Evolutionary conservation across 1,139 yeast species (phyloP), one percentile per base, ranked within the genome.

Genomic region (Sugiyamaella pinicola): DNA sequence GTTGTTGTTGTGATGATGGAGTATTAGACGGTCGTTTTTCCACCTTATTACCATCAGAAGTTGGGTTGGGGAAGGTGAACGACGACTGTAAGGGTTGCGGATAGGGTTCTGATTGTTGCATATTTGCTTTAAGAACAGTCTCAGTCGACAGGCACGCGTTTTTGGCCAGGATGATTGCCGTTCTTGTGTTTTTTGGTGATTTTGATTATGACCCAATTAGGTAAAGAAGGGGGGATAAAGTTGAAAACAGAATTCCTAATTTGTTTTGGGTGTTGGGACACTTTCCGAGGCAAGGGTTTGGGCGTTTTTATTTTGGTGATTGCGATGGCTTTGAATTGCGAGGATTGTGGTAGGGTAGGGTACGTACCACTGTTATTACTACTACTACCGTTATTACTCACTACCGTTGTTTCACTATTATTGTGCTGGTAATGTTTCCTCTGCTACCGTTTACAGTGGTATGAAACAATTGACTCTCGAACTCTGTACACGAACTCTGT

Each of bases 11-110:
- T 29, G 45, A 19, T 31, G 39, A 39, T 31, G 24, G 9, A 43
- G 8, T 17, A 5, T n/a, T 44, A 35, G 53, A 43, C 21, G 38
- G 38, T 19, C 38, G 24, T 18, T 29, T 37, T 28, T 37, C 37
- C 22, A 39, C 37, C 31, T 41, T 35, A 19, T 46, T 51, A 26
- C 12, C 31, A 7, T 26, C 31, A 31, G 47, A 8, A 15, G 35
- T 41, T 24, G 54, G 50, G 50, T 46, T 46, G 47, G 54, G 55
- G 44, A 52, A 52, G 34, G 55, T 48, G 40, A 52, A 52, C 28
- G 52, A 34, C 29, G 43, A 24, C 49, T 44, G 9, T 19, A 38
- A 33, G 41, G 51, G 55, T 34, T 50, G 51, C 12, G 53, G 55
- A 33, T 22, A 40, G 53, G 55, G 55, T 45, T 49, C 15, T 31